Conservation (phyloP, 257 asterid genomes). For the Ehretia macrophylla region DNA sequence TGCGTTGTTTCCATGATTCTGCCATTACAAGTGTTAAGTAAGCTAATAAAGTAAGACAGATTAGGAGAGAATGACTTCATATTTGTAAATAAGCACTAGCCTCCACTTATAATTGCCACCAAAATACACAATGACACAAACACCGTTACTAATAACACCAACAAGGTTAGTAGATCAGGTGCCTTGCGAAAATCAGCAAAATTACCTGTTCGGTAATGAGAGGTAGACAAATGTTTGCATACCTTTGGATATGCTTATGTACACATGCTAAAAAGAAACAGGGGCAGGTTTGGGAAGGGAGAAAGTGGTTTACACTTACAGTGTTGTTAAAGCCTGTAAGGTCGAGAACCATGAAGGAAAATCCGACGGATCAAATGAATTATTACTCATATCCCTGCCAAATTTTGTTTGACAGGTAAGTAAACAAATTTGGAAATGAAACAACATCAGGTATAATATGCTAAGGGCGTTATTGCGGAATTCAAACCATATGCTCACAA, state of each 20-base stretch:
- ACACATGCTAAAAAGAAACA: neutral
- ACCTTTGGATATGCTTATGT: neutral
- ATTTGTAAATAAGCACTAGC: too few species aligned
- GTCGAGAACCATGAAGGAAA: constrained; percentile 57
- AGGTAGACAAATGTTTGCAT: neutral
- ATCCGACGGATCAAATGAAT: constrained; percentile 45
- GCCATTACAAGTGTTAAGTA: too few species aligned
- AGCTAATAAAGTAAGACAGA: too few species aligned
- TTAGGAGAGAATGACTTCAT: too few species aligned
- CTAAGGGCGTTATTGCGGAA: neutral
- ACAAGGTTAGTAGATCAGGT: too few species aligned
- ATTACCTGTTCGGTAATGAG: neutral
- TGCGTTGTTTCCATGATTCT: constrained; percentile 61
- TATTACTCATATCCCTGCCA: constrained; percentile 81
- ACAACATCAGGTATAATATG: too few species aligned
- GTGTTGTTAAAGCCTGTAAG: constrained; percentile 53
- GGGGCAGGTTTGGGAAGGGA: constrained; percentile 4
- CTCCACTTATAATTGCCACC: too few species aligned
- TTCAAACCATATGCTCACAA: neutral
- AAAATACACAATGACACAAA: too few species aligned
- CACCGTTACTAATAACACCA: too few species aligned
- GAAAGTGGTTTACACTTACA: constrained; percentile 28
- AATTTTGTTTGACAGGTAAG: too few species aligned
- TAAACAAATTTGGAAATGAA: too few species aligned
- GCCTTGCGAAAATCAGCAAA: neutral